phyloP scores from a whole-genome alignment of 352 stramenopile genomes.

The Globisporangium barbulae region DNA sequence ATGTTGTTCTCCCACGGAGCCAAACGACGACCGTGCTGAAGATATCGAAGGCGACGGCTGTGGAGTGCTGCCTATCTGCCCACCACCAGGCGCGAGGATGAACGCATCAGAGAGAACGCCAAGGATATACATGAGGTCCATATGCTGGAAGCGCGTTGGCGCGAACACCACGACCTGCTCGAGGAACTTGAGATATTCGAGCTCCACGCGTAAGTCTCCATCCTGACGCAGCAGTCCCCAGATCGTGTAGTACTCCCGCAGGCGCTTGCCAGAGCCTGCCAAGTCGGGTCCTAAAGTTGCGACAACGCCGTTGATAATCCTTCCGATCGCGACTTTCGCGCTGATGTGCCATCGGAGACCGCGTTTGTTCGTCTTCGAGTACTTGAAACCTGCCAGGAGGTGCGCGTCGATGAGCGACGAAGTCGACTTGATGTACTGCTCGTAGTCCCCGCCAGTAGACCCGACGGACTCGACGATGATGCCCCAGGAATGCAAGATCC shows the following conservation, averaged over 20 bases:
- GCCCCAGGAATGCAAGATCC: slow-evolving; percentile 82
- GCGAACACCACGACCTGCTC: slow-evolving; percentile 84
- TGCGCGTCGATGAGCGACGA: slow-evolving; percentile 72
- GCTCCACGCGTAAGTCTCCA: slow-evolving; percentile 63
- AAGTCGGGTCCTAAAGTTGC: slow-evolving; percentile 61
- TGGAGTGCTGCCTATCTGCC: neutral
- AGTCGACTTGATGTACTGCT: slow-evolving; percentile 78
- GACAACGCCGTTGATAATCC: slow-evolving; percentile 70
- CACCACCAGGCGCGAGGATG: slow-evolving; percentile 3
- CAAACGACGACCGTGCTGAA: slow-evolving; percentile 18
- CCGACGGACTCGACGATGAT: slow-evolving; percentile 80
- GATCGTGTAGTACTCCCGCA: slow-evolving; percentile 67
- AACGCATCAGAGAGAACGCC: slow-evolving; percentile 50
- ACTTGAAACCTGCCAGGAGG: slow-evolving; percentile 68
- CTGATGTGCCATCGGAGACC: slow-evolving; percentile 45
- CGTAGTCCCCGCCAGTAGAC: slow-evolving; percentile 71
- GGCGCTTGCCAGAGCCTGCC: slow-evolving; percentile 29
- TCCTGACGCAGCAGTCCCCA: slow-evolving; percentile 72
- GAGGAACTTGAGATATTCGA: slow-evolving; percentile 78
- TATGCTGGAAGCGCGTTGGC: slow-evolving; percentile 48
- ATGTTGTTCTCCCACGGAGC: slow-evolving; percentile 20
- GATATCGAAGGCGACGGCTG: slow-evolving; percentile 19
- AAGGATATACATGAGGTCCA: slow-evolving; percentile 62
- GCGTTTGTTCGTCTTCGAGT: slow-evolving; percentile 65
- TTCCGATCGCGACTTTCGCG: slow-evolving; percentile 50